Conservation (phyloP, 805 yeast genomes). For the Lipomyces sp. region DNA sequence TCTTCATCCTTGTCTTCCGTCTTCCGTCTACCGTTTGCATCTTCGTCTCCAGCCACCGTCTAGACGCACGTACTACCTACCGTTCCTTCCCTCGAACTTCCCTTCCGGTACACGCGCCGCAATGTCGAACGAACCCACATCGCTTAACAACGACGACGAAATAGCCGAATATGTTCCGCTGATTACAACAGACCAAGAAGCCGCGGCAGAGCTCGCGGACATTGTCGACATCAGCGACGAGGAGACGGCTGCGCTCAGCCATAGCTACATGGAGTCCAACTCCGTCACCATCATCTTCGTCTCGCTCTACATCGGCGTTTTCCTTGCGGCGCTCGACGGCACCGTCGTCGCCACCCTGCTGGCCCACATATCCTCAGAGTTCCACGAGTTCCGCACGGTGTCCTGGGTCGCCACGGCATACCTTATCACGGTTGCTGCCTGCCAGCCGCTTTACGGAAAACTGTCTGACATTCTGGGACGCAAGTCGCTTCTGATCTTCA, state of each 20-base stretch:
- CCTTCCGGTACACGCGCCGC: too few species aligned
- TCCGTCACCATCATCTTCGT: slow-evolving; percentile 35
- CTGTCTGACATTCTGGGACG: slow-evolving; percentile 58
- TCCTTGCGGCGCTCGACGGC: slow-evolving; percentile 50
- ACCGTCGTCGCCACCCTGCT: slow-evolving; percentile 54
- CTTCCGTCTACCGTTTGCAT: too few species aligned
- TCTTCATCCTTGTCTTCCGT: background rate
- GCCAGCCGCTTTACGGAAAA: slow-evolving; percentile 75
- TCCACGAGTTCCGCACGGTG: slow-evolving; percentile 50
- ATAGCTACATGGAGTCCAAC: slow-evolving; percentile 1
- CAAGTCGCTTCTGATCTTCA: slow-evolving; percentile 42
- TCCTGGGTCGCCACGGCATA: slow-evolving; percentile 77
- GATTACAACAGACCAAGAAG: background rate
- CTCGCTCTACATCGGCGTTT: slow-evolving; percentile 51
- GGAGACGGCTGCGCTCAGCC: background rate
- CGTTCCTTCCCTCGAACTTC: too few species aligned
- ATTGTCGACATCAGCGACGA: slow-evolving; percentile 1
- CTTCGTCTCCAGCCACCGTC: too few species aligned
- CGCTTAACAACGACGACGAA: background rate
- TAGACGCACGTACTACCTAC: too few species aligned
- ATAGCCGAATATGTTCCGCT: background rate
- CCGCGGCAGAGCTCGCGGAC: background rate
- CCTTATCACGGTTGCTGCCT: slow-evolving; percentile 65
- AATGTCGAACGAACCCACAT: background rate
- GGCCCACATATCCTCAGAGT: slow-evolving; percentile 58